These are phyloP conservation scores for Thyridium curvatum DNA, from an alignment of 2,329 filamentous ascomycete species.

Conservation along the genomic window DNA sequence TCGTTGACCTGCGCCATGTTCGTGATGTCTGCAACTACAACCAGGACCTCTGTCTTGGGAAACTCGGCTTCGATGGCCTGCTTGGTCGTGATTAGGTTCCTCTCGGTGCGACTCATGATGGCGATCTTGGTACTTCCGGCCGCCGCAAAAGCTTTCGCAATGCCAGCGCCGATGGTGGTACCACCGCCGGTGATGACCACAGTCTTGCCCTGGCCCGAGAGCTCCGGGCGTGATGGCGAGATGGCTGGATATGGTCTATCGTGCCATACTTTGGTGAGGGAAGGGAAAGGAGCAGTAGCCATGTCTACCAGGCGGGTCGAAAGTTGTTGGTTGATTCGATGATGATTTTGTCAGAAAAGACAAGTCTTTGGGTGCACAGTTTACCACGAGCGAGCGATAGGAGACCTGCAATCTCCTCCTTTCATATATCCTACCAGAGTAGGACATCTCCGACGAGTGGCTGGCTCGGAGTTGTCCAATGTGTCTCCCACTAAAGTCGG, in stretches of 20 bases:
- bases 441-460: no score
- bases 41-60: conserved; percentile 2
- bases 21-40: conserved; percentile 6
- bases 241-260: conserved; percentile 8
- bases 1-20: conserved; percentile 2
- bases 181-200: conserved; percentile 55
- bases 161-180: conserved; percentile 51
- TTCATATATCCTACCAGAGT: no score
- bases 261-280: conserved; percentile 10
- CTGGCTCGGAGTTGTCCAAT: no score
- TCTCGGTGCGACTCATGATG: conserved; percentile 19
- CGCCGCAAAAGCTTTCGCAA: conserved; percentile 41
- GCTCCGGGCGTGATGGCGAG: conserved; percentile 8
- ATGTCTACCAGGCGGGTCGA: no score
- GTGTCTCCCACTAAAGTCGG: no score
- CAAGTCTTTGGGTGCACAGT: no score
- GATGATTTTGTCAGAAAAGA: no score
- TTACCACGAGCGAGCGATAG: no score
- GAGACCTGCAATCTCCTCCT: no score
- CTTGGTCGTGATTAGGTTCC: conserved; percentile 9
- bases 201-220: conserved; percentile 18
- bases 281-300: not conserved
- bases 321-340: no score
- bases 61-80: conserved; percentile 1
- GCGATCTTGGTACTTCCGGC: conserved; percentile 22